Evolutionary conservation across 805 yeast genomes (phyloP).

Genomic region (Saccharomycopsis fibuligera): DNA sequence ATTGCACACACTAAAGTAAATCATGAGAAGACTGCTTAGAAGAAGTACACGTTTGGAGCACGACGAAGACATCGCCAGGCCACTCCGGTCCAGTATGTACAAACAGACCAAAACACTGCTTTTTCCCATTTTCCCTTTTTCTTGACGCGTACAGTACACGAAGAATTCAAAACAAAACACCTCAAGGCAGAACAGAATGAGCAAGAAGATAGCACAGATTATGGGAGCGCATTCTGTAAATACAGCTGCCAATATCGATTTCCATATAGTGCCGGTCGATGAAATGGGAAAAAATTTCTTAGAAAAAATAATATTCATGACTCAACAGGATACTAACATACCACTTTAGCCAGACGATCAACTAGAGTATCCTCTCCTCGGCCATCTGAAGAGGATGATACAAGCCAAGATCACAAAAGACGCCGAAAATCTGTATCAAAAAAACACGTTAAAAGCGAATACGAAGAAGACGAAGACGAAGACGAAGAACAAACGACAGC

Average conservation of each 20-base stretch:
- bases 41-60: constrained; percentile 14
- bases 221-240: too few species aligned
- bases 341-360: not conserved
- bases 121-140: not conserved
- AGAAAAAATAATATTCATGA: not conserved
- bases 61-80: constrained; percentile 7
- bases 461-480: constrained; percentile 16
- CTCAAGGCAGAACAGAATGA: too few species aligned
- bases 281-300: too few species aligned
- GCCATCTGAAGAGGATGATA: not conserved
- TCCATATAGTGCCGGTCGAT: too few species aligned
- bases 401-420: constrained; percentile 14
- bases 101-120: too few species aligned
- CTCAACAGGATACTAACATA: too few species aligned
- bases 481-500: constrained; percentile 7
- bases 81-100: constrained; percentile 16
- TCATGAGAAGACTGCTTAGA: constrained; percentile 14
- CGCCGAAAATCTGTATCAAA: constrained; percentile 17
- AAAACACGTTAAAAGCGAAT: constrained; percentile 16
- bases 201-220: too few species aligned
- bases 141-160: too few species aligned
- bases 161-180: too few species aligned
- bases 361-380: not conserved
- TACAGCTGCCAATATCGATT: too few species aligned
- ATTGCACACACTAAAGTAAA: too few species aligned